Percentiles rank a stretch among this genome's conserved stretches.
These are phyloP conservation scores for Yamadazyma sp. DNA, from an alignment of 1,139 yeast species.

Conservation along the genomic window DNA sequence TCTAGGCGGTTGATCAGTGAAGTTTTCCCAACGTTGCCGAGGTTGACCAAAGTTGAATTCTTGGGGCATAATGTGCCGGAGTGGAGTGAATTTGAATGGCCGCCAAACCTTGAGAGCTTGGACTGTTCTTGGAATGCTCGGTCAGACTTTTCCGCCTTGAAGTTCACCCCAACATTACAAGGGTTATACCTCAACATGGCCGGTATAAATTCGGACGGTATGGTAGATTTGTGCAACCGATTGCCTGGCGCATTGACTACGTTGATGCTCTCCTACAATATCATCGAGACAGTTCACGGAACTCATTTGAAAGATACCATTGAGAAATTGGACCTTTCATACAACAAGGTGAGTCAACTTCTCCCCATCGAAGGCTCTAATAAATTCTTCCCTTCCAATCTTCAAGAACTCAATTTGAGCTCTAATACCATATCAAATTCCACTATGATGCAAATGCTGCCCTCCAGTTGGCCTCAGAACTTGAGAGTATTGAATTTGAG, in stretches of 20 bases:
- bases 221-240: slow-evolving; percentile 11
- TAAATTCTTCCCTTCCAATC: slow-evolving; percentile 5
- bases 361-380: slow-evolving; percentile 16
- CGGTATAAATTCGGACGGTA: slow-evolving; percentile 16
- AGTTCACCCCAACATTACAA: slow-evolving; percentile 13
- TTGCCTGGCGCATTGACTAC: slow-evolving; percentile 27
- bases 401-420: slow-evolving; percentile 7
- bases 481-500: slow-evolving; percentile 15
- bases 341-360: slow-evolving; percentile 6
- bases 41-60: slow-evolving; percentile 27
- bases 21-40: slow-evolving; percentile 13
- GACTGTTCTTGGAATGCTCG: slow-evolving; percentile 38
- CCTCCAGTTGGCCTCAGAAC: slow-evolving; percentile 8
- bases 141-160: slow-evolving; percentile 21
- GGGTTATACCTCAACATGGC: slow-evolving; percentile 35
- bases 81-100: slow-evolving; percentile 29
- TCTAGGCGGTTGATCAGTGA: slow-evolving; percentile 11
- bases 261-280: slow-evolving; percentile 37
- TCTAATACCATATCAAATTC: slow-evolving; percentile 6
- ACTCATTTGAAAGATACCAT: slow-evolving; percentile 26
- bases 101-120: slow-evolving; percentile 24
- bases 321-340: slow-evolving; percentile 27
- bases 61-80: slow-evolving; percentile 33
- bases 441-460: slow-evolving; percentile 2
- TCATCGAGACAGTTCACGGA: slow-evolving; percentile 9